Percentiles rank a stretch among this genome's conserved stretches.
Conservation (phyloP, 2,329 filamentous ascomycete genomes). For the Pseudogymnoascus sp. region DNA sequence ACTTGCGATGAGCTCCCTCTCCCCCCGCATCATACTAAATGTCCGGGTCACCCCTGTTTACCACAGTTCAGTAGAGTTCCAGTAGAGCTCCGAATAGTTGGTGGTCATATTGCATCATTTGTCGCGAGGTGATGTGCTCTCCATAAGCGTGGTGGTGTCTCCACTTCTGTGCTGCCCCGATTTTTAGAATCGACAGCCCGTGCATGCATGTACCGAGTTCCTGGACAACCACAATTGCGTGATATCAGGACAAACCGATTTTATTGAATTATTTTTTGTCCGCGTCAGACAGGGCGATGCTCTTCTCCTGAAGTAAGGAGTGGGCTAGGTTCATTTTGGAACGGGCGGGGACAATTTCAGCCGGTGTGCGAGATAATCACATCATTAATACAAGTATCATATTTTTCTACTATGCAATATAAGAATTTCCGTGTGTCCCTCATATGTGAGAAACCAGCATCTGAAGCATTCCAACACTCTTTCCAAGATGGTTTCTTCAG, state of each 20-base stretch:
- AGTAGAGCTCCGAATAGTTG: not conserved
- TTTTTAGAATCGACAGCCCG: not conserved
- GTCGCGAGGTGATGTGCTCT: constrained; percentile 4
- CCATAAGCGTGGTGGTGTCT: not conserved
- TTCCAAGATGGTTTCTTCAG: not conserved
- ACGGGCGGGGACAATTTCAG: not conserved
- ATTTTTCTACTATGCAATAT: not conserved
- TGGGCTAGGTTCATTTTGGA: not conserved
- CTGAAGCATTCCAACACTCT: not conserved
- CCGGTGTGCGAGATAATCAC: not conserved
- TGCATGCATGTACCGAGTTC: not conserved
- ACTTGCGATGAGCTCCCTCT: not conserved
- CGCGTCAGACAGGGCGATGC: too few relatives aligned
- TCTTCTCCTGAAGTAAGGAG: not conserved
- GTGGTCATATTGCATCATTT: not conserved
- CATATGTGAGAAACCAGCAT: not conserved
- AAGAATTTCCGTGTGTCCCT: constrained; percentile 1
- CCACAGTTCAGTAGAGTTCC: not conserved
- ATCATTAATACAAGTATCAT: not conserved
- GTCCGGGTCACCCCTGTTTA: not conserved
- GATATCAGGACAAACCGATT: not conserved
- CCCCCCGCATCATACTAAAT: not conserved
- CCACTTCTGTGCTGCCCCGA: not conserved
- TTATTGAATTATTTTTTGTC: too few relatives aligned
- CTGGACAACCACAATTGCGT: not conserved